Conservation (phyloP, 208 protist genomes). For the Wallacemonas rigidus region DNA sequence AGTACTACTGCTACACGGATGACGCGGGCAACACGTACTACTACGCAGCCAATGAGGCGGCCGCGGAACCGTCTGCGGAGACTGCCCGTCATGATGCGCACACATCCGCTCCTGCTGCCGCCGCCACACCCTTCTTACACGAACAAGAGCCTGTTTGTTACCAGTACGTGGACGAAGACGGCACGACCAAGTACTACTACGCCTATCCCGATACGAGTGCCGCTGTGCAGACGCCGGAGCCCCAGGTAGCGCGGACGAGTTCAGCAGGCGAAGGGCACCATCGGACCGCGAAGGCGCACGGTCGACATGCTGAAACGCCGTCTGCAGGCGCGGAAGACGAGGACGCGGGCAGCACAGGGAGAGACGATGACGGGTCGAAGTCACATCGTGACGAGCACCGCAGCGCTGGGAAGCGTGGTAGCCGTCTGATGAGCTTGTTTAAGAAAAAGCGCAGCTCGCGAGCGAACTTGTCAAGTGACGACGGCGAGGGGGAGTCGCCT, state of each 20-base stretch:
- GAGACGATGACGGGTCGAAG: neutral
- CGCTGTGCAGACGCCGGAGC: neutral
- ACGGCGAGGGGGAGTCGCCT: neutral
- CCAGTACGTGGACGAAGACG: constrained; percentile 43
- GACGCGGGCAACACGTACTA: constrained; percentile 51
- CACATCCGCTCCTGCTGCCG: neutral
- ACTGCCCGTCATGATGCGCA: neutral
- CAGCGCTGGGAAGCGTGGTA: neutral
- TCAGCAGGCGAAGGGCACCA: too few species aligned
- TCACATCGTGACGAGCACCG: neutral
- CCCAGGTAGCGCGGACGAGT: too few species aligned
- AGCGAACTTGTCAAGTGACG: neutral
- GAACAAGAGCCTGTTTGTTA: constrained; percentile 26
- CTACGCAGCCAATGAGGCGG: constrained; percentile 28
- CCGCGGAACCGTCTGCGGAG: constrained; percentile 1
- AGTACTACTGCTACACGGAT: constrained; percentile 67
- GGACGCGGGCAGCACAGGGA: too few species aligned
- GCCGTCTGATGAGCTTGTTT: neutral
- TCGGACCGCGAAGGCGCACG: neutral
- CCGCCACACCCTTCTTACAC: neutral
- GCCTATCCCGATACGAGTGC: constrained; percentile 18
- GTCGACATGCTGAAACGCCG: neutral
- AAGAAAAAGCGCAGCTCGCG: neutral
- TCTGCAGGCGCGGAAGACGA: too few species aligned
- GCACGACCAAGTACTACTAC: constrained; percentile 36